These are phyloP conservation scores for Scheffersomyces titani DNA, from an alignment of 1,139 yeast genomes.

Conservation along the genomic window DNA sequence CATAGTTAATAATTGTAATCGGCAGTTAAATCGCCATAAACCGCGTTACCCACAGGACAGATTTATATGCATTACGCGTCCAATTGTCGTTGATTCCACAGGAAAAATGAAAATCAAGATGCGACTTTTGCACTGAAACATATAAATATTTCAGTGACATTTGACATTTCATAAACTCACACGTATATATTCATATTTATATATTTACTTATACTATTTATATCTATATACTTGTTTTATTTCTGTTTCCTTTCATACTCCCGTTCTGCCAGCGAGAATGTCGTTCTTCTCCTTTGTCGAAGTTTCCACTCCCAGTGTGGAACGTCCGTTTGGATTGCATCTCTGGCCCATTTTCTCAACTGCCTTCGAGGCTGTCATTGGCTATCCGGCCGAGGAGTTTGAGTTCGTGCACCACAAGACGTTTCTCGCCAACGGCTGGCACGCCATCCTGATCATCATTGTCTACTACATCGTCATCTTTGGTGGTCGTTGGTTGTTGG, in stretches of 20 bases:
- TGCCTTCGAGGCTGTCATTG: constrained; percentile 51
- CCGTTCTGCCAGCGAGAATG: neutral
- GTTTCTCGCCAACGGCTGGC: constrained; percentile 66
- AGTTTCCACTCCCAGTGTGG: constrained; percentile 56
- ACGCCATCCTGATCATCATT: constrained; percentile 63
- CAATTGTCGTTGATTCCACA: neutral
- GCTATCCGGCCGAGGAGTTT: constrained; percentile 74
- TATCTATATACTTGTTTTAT: neutral
- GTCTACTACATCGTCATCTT: constrained; percentile 79
- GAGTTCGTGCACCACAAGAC: constrained; percentile 67
- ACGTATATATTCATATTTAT: neutral
- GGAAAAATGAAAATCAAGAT: neutral
- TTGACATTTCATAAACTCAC: too few relatives aligned
- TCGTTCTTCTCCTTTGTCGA: constrained; percentile 11
- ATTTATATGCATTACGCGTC: constrained; percentile 1
- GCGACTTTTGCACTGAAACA: neutral
- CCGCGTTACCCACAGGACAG: neutral
- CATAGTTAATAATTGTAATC: neutral
- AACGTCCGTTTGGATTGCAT: constrained; percentile 86
- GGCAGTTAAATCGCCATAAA: neutral
- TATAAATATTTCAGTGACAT: too few relatives aligned
- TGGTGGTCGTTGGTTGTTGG: constrained; percentile 64
- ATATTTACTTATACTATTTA: neutral
- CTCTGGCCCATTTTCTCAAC: constrained; percentile 85
- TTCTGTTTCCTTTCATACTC: neutral